Evolutionary conservation across 2,329 filamentous ascomycete species (phyloP).

Genomic region (Ophiosphaerella korrae): DNA sequence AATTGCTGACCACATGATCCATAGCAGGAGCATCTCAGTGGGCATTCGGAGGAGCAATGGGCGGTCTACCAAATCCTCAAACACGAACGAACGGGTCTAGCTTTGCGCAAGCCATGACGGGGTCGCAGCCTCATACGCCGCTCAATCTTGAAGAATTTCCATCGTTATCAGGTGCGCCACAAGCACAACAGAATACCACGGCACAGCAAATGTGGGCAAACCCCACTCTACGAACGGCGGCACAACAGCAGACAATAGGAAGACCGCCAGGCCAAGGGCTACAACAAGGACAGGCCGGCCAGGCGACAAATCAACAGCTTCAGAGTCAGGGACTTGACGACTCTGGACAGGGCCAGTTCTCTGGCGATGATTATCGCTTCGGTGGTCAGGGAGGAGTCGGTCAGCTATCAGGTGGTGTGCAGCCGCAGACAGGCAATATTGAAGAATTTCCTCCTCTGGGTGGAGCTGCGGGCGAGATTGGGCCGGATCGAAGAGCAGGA

Average conservation of each 20-base stretch:
- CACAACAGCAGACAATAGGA: slow-evolving; percentile 60
- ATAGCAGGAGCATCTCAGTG: slow-evolving; percentile 61
- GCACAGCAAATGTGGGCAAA: slow-evolving; percentile 63
- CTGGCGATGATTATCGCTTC: slow-evolving; percentile 62
- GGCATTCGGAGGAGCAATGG: slow-evolving; percentile 62
- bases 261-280: slow-evolving; percentile 53
- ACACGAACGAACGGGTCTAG: slow-evolving; percentile 58
- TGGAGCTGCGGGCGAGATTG: slow-evolving; percentile 57
- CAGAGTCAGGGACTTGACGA: slow-evolving; percentile 50
- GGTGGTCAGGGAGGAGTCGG: slow-evolving; percentile 61
- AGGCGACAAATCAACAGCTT: slow-evolving; percentile 49
- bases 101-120: slow-evolving; percentile 62
- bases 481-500: slow-evolving; percentile 56
- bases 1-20: slow-evolving; percentile 23
- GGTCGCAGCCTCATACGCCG: slow-evolving; percentile 59
- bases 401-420: slow-evolving; percentile 55
- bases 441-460: slow-evolving; percentile 67
- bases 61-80: slow-evolving; percentile 57
- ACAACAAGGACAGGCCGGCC: slow-evolving; percentile 38
- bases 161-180: slow-evolving; percentile 62
- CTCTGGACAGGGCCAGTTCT: slow-evolving; percentile 56
- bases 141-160: slow-evolving; percentile 67
- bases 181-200: slow-evolving; percentile 59
- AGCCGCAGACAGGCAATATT: slow-evolving; percentile 62
- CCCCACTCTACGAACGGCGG: slow-evolving; percentile 56